Base-by-base conservation (phyloP, 345 rosid genomes). In the Syzygium aromaticum region DNA sequence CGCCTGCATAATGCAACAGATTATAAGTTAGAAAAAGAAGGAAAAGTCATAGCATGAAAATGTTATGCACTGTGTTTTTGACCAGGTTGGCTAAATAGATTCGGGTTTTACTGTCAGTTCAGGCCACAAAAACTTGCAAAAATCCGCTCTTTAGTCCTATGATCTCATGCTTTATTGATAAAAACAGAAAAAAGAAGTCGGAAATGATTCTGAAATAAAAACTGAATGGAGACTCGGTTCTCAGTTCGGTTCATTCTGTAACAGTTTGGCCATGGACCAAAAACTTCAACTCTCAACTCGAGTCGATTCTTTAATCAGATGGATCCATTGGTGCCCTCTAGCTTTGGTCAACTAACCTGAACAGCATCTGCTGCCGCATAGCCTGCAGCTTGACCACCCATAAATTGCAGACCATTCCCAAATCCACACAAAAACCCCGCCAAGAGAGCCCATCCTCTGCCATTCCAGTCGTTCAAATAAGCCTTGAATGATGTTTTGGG, bases 321-420 rank as follows among this genome's bases (percentile, higher is more conserved):
- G 10, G 49, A 73, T 33, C 14, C 80, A 17, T 73, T 33, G 80
- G 80, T 73, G 80, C 46, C 80, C 25, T 73, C 80, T 73, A 33
- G 25, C 80, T 38, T 38, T 33, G 80, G 80, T n/a, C 73, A 51
- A 88, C 91, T 49, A 86, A 91, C 97, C 96, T 94, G 98, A 88
- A 97, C 97, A 40, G 96, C 94, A 86, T 93, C 96, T 52, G 99
- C 98, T 11, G 98, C 98, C 53, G 97, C 99, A 87, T 97, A 97
- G 30, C 98, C 98, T 61, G 97, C 97, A 6, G 99, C 97, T 90
- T 97, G 96, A 84, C 99, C 99, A 0, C 96, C 97, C 95, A 95
- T 95, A 78, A 95, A 96, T 90, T 95, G 97, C 86, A 95, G 96
- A 86, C 98, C 99, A 30, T 95, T 92, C 2, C 98, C 98, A 64